Percentiles rank a stretch among this genome's conserved stretches.
Evolutionary conservation across 805 yeast species (phyloP).

Genomic region (Candida xiaguanensis): DNA sequence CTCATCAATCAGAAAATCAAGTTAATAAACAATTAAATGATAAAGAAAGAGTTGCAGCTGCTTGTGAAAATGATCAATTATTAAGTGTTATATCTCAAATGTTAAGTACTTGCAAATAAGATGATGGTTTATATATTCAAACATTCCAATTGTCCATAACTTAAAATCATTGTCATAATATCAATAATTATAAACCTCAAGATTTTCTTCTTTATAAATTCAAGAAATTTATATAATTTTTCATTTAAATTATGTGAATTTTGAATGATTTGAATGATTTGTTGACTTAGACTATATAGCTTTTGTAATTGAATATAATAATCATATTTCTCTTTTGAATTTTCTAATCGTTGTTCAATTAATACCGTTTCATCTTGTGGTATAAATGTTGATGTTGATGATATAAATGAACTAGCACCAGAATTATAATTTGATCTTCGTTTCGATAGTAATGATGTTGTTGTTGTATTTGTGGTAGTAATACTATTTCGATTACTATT

Average conservation of each 20-base stretch:
- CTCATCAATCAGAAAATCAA: conserved; percentile 93
- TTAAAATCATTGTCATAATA: conserved; percentile 30
- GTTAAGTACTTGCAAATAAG: conserved; percentile 71
- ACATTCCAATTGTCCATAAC: conserved; percentile 23
- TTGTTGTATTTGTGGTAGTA: conserved; percentile 13
- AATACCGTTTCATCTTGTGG: conserved; percentile 9
- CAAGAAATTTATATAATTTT: conserved; percentile 26
- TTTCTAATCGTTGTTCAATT: conserved; percentile 24
- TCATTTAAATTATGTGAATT: conserved; percentile 4
- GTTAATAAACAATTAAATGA: conserved; percentile 96
- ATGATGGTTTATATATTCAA: neutral
- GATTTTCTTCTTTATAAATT: conserved; percentile 31
- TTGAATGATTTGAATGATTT: conserved; percentile 8
- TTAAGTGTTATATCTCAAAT: conserved; percentile 86
- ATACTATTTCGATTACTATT: conserved; percentile 9
- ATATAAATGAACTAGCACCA: conserved; percentile 3
- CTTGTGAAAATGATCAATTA: conserved; percentile 94
- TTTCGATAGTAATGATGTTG: conserved; percentile 4
- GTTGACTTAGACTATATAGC: conserved; percentile 15
- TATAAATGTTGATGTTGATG: conserved; percentile 2
- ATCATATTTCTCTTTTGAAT: conserved; percentile 28
- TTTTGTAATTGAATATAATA: conserved; percentile 28
- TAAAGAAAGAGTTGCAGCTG: conserved; percentile 97
- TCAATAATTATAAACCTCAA: conserved; percentile 37
- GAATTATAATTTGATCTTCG: conserved; percentile 3